Conservation (phyloP, 345 rosid species). For the Eucalyptus paniculata region DNA sequence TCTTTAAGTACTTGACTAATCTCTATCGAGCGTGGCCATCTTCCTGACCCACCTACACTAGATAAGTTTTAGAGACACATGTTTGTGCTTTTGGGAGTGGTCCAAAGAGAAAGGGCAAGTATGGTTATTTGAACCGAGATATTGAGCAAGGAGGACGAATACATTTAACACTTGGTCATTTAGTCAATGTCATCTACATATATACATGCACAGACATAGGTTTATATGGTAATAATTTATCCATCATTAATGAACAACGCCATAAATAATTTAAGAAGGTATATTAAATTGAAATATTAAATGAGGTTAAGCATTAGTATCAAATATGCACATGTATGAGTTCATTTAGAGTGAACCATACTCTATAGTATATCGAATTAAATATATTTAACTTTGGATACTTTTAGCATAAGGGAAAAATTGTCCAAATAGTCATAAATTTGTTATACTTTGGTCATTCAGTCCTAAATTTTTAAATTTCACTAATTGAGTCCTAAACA, state of each 20-base stretch:
- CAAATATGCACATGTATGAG: background rate
- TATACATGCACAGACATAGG: background rate
- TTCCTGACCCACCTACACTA: background rate
- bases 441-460: too few relatives aligned
- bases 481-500: too few relatives aligned
- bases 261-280: background rate
- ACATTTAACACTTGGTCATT: background rate
- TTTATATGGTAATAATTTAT: background rate
- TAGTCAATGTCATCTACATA: background rate
- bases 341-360: background rate
- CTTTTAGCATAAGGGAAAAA: too few relatives aligned
- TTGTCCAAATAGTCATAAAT: too few relatives aligned
- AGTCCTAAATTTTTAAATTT: too few relatives aligned
- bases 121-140: background rate
- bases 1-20: background rate
- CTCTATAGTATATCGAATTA: too few relatives aligned
- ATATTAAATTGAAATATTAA: background rate
- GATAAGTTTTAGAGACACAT: background rate
- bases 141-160: background rate
- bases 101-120: background rate
- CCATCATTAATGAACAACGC: background rate
- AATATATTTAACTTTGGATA: too few relatives aligned
- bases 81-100: background rate
- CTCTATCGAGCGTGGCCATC: background rate
- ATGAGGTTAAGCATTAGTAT: background rate